These are phyloP conservation scores for Hymenoscyphus occultus DNA, from an alignment of 2,329 filamentous ascomycete species.

Conservation along the genomic window DNA sequence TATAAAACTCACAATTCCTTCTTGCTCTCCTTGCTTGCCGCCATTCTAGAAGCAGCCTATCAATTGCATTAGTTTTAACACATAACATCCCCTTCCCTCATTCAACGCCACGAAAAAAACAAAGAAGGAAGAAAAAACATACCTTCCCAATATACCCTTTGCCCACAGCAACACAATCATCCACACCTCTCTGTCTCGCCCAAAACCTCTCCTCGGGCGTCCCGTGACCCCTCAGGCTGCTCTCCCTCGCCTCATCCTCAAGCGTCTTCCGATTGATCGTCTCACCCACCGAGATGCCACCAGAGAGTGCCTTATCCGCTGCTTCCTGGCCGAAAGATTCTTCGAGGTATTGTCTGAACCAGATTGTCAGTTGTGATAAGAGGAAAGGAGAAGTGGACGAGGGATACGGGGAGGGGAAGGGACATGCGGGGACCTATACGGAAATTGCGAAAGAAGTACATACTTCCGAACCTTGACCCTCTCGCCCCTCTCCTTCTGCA, in stretches of 20 bases:
- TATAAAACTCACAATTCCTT: constrained; percentile 11
- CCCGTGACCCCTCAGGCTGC: constrained; percentile 49
- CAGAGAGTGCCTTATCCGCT: constrained; percentile 46
- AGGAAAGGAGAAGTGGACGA: not conserved
- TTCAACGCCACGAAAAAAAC: not conserved
- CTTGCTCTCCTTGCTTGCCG: constrained; percentile 11
- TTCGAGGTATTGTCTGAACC: constrained; percentile 50
- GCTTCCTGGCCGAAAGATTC: constrained; percentile 63
- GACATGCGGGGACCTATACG: not conserved
- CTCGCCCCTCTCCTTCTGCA: constrained; percentile 81
- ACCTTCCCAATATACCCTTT: constrained; percentile 52
- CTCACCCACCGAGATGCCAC: constrained; percentile 51
- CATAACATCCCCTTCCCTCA: not conserved
- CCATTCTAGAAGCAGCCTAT: not conserved
- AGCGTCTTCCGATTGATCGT: constrained; percentile 63
- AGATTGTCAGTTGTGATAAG: constrained; percentile 9
- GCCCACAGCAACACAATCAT: constrained; percentile 57
- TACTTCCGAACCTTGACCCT: constrained; percentile 77
- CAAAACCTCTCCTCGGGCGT: constrained; percentile 60
- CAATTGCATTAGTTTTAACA: not conserved
- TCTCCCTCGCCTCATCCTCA: constrained; percentile 58
- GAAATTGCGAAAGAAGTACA: constrained; percentile 40
- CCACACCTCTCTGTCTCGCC: constrained; percentile 56
- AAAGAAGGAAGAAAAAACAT: not conserved
- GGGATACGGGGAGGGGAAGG: not conserved